These are phyloP conservation scores for Penicillium bovifimosum DNA, from an alignment of 495 filamentous ascomycete species.

Conservation along the genomic window DNA sequence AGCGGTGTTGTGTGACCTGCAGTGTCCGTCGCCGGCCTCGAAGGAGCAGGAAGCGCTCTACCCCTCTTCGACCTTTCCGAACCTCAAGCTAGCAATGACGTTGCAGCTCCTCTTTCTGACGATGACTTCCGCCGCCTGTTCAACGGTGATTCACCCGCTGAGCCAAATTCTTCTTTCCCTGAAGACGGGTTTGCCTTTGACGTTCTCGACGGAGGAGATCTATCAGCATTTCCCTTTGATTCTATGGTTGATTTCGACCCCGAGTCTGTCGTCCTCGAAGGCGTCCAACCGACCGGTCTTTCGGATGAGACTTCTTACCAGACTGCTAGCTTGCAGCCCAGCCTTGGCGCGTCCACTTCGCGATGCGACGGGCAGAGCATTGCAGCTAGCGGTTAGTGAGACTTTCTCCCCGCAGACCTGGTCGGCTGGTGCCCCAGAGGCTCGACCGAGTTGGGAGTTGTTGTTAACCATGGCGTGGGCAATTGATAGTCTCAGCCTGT, in stretches of 20 bases:
- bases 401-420: slow-evolving; percentile 26
- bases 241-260: slow-evolving; percentile 77
- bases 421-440: slow-evolving; percentile 31
- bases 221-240: slow-evolving; percentile 71
- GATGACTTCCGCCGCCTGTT: slow-evolving; percentile 63
- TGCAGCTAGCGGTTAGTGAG: slow-evolving; percentile 58
- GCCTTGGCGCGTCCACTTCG: slow-evolving; percentile 82
- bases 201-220: slow-evolving; percentile 49
- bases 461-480: slow-evolving; percentile 44
- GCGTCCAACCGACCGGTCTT: slow-evolving; percentile 47
- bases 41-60: slow-evolving; percentile 49
- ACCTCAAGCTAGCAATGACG: slow-evolving; percentile 35
- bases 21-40: slow-evolving; percentile 87
- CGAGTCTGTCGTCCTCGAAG: slow-evolving; percentile 47
- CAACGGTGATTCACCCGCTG: slow-evolving; percentile 63
- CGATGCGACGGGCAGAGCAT: slow-evolving; percentile 87
- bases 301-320: slow-evolving; percentile 51
- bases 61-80: slow-evolving; percentile 50
- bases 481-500: slow-evolving; percentile 40
- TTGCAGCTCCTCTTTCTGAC: slow-evolving; percentile 57
- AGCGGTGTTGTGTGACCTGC: slow-evolving; percentile 99
- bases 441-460: slow-evolving; percentile 40
- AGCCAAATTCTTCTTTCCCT: slow-evolving; percentile 69
- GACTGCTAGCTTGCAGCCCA: slow-evolving; percentile 76
- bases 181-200: slow-evolving; percentile 71